Evolutionary conservation across 2,329 filamentous ascomycete genomes (phyloP).

Genomic region (Fonsecaea multimorphosa): DNA sequence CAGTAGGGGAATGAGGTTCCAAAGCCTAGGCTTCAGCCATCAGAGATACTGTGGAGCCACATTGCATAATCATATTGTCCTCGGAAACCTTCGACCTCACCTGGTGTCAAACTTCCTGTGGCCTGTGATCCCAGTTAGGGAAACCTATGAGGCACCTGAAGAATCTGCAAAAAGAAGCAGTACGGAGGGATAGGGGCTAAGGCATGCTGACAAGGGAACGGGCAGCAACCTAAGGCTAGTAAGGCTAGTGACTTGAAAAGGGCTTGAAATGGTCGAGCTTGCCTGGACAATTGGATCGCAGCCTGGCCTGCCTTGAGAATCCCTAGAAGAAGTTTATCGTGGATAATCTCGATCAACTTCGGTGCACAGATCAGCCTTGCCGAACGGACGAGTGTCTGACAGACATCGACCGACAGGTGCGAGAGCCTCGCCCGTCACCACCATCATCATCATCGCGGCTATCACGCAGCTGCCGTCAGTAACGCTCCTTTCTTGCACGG

Average conservation of each 20-base stretch:
- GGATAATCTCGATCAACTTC: neutral
- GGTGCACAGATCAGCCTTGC: neutral
- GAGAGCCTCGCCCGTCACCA: neutral
- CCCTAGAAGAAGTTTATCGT: slow-evolving; percentile 7
- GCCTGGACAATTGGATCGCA: neutral
- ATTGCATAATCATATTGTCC: neutral
- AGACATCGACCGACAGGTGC: neutral
- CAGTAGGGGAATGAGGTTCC: neutral
- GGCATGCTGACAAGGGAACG: neutral
- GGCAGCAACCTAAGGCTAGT: neutral
- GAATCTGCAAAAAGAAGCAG: neutral
- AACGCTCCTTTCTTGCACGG: neutral
- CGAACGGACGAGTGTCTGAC: neutral
- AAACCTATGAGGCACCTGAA: no score
- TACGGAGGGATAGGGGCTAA: neutral
- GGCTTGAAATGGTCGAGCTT: neutral
- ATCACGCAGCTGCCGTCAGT: neutral
- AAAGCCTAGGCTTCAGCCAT: neutral
- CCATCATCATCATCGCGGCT: neutral
- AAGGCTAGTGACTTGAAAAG: neutral
- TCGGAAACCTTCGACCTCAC: neutral
- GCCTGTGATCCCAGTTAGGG: no score
- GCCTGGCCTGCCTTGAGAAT: neutral
- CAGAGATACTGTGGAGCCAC: neutral
- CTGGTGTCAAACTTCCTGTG: neutral